Evolutionary conservation across 192 early-diverging fungal species (phyloP).

Genomic region (Rhizophagus sp.): DNA sequence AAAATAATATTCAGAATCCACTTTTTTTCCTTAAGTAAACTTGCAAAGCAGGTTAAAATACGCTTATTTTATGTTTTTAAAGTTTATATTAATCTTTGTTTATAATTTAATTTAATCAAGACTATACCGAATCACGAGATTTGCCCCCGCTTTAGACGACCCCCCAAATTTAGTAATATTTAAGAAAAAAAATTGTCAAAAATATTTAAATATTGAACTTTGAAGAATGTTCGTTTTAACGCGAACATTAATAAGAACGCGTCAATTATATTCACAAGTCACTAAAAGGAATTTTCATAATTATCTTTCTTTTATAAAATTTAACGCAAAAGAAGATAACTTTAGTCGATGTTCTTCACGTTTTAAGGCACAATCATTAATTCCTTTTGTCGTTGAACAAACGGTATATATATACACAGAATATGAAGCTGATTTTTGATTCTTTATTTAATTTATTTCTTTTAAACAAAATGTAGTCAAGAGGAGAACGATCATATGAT

Average conservation of each 20-base stretch:
- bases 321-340: neutral
- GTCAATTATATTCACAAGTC: neutral
- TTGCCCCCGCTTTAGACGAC: too few species aligned
- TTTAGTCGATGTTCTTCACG: neutral
- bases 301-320: neutral
- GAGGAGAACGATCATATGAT: constrained; percentile 95
- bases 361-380: constrained; percentile 42
- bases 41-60: too few species aligned
- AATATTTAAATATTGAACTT: neutral
- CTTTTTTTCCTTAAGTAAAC: too few species aligned
- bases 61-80: too few species aligned
- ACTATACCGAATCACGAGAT: too few species aligned
- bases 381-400: constrained; percentile 67
- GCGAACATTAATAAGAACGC: neutral
- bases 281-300: neutral
- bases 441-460: neutral
- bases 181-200: too few species aligned
- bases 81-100: too few species aligned
- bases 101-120: too few species aligned
- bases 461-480: constrained; percentile 41
- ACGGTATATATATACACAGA: constrained; percentile 43
- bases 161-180: too few species aligned
- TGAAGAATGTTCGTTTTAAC: neutral
- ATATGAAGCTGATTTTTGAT: neutral
- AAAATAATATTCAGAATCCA: too few species aligned